Percentiles rank a stretch among this genome's conserved stretches.
Conservation (phyloP, 768 basidiomycete genomes). For the Lyophyllum atratum region DNA sequence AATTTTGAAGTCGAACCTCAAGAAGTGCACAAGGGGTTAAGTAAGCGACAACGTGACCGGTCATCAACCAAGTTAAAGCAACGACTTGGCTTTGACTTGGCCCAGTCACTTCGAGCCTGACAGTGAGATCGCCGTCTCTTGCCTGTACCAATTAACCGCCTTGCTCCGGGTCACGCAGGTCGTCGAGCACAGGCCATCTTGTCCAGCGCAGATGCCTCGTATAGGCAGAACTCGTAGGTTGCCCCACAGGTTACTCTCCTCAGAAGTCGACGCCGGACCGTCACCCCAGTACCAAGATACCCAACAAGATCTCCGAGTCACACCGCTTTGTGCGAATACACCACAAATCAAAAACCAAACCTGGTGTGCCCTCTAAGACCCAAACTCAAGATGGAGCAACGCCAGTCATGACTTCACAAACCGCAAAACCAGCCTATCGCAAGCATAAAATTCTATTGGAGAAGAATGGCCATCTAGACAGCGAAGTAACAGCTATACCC, state of each 20-base stretch:
- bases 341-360: slow-evolving; percentile 5
- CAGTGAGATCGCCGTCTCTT: too few relatives aligned
- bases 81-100: not conserved
- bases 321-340: slow-evolving; percentile 18
- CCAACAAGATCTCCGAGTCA: slow-evolving; percentile 10
- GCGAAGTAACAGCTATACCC: slow-evolving; percentile 44
- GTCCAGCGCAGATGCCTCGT: slow-evolving; percentile 8
- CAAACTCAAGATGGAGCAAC: not conserved
- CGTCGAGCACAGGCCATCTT: slow-evolving; percentile 4
- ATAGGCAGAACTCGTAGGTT: slow-evolving; percentile 15
- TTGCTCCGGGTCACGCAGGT: slow-evolving; percentile 10
- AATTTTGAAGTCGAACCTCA: not conserved
- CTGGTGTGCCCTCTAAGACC: not conserved
- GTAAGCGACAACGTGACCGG: not conserved
- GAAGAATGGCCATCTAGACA: slow-evolving; percentile 22
- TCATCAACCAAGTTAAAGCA: not conserved
- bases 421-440: slow-evolving; percentile 10
- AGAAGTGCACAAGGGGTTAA: not conserved
- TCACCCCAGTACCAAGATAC: not conserved
- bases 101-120: too few relatives aligned
- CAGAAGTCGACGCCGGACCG: not conserved
- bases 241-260: slow-evolving; percentile 13
- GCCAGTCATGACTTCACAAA: not conserved
- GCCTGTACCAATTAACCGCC: not conserved
- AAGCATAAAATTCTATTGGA: slow-evolving; percentile 15